Base-by-base conservation (phyloP, 2,329 filamentous ascomycete genomes). In the Chrysoporthe cubensis region DNA sequence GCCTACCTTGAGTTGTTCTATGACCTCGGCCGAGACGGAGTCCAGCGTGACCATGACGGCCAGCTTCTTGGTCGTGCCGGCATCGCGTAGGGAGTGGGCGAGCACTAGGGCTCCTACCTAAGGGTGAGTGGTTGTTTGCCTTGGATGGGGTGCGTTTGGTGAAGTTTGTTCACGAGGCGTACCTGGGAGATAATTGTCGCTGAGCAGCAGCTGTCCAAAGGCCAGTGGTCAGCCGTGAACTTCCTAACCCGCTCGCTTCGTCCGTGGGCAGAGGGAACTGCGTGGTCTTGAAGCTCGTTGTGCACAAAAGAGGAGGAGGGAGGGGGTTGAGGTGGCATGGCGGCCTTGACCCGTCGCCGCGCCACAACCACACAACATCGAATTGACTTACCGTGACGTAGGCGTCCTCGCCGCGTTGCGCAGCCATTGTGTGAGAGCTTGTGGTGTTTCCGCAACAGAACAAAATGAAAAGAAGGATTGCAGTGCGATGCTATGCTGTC, bases 171-270 rank as follows among this genome's bases (percentile, higher is more conserved):
- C 16, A 21, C 18, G 56, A 67, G 66, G 78, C 81, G 75, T 84
- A 96, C 94, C 94, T 78, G 96, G 95, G 62, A 99, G 88, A 80
- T 99, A 99, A 71, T 87, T 87, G 81, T 99, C 94, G 82, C 88
- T 97, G 82, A 97, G 84, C 66, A 98, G 88, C 79, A 99, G 91
- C 95, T 97, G 80, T 71, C 62, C 26, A 2, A 50, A 71, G 62
- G 11, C 54, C 9, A 37, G 44, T 67, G 64, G 64, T 75, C 67
- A 76, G 74, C 68, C 69, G 14, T 62, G 50, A 40, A 18, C 18
- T 11, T n/a, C 6, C 54, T 62, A 65, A 57, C 64, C 64, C 56
- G 64, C 56, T 48, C 18, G 42, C 44, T 65, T 44, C 54, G 26
- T 43, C 52, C 16, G 14, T 11, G 34, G 14, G 9, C 26, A 40